Conservation (phyloP, 495 filamentous ascomycete species). For the Penicillium silybi region DNA sequence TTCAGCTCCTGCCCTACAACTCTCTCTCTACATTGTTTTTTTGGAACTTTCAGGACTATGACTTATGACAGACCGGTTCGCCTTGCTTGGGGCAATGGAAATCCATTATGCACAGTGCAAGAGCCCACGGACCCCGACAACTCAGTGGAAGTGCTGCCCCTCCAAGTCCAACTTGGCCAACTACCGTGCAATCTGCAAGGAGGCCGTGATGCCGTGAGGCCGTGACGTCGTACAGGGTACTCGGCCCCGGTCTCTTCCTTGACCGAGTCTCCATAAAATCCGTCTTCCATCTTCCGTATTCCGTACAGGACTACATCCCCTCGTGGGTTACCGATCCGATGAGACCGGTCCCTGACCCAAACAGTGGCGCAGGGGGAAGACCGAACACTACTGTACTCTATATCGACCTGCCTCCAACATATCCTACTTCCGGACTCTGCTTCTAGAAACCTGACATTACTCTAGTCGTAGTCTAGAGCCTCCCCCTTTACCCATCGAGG, state of each 20-base stretch:
- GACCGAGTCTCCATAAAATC: background rate
- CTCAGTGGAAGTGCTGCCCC: background rate
- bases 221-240: constrained; percentile 11
- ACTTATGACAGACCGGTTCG: too few species aligned
- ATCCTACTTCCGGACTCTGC: background rate
- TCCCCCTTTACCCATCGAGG: background rate
- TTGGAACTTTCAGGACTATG: too few species aligned
- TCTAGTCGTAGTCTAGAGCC: background rate
- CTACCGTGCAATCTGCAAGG: constrained; percentile 13
- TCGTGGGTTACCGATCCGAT: too few species aligned
- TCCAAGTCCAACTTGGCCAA: background rate
- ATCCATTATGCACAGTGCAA: background rate
- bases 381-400: background rate
- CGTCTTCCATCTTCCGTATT: background rate
- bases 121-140: background rate
- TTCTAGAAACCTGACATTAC: background rate
- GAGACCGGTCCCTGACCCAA: constrained; percentile 12
- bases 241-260: background rate
- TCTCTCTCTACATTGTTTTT: too few species aligned
- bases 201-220: too few species aligned
- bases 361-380: constrained; percentile 1
- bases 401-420: background rate
- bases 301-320: background rate
- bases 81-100: background rate
- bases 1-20: constrained; percentile 2